These are phyloP conservation scores for Dryas integrifolia DNA, from an alignment of 331 rosid genomes.

Conservation along the genomic window DNA sequence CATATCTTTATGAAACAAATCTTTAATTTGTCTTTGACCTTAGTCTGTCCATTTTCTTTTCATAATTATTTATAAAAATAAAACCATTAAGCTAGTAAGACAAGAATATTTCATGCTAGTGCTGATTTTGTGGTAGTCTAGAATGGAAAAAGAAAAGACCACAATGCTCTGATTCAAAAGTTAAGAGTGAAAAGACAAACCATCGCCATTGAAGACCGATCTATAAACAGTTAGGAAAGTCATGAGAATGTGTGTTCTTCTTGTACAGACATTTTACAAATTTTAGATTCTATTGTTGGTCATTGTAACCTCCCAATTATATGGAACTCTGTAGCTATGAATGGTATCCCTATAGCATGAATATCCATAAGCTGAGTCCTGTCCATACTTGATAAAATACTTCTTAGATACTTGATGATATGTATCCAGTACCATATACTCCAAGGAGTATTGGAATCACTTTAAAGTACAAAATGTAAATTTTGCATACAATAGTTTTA, in stretches of 20 bases:
- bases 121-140: background rate
- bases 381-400: background rate
- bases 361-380: background rate
- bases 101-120: background rate
- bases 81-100: background rate
- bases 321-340: background rate
- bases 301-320: slow-evolving; percentile 4
- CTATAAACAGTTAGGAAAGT: background rate
- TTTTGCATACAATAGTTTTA: background rate
- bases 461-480: background rate
- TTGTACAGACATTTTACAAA: background rate
- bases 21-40: background rate
- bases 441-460: background rate
- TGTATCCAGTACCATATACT: background rate
- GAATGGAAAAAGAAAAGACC: background rate
- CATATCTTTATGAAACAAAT: background rate
- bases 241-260: background rate
- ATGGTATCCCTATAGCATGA: background rate
- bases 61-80: background rate
- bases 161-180: background rate
- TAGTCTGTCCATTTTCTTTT: background rate
- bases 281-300: slow-evolving; percentile 6
- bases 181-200: background rate
- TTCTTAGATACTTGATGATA: background rate
- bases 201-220: background rate